A percentile compares a stretch with the other conserved stretches of the same genome.
These are phyloP conservation scores for Phaeophleospora eucalypticola DNA, from an alignment of 2,329 filamentous ascomycete genomes.

Conservation along the genomic window DNA sequence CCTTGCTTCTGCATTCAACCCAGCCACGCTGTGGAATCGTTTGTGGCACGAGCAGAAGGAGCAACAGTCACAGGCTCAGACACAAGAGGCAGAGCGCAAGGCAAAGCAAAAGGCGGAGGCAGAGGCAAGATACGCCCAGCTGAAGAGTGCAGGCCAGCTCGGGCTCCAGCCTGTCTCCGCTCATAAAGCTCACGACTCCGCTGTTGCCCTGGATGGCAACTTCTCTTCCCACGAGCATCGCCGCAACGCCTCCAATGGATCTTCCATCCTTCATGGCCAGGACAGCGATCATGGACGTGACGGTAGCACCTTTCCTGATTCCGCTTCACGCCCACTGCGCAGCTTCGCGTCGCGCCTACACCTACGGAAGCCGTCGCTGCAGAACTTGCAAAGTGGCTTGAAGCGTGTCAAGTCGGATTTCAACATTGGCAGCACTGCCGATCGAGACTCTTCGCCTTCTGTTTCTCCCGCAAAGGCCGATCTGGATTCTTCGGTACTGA, in stretches of 20 bases:
- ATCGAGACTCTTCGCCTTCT: conserved; percentile 37
- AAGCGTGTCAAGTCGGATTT: conserved; percentile 33
- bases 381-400: conserved; percentile 29
- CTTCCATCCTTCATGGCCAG: conserved; percentile 11
- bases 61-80: conserved; percentile 35
- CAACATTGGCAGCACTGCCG: conserved; percentile 25
- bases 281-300: conserved; percentile 13
- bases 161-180: conserved; percentile 23
- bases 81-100: conserved; percentile 40
- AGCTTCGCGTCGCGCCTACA: conserved; percentile 22
- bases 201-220: conserved; percentile 21
- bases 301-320: conserved; percentile 23
- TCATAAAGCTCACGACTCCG: conserved; percentile 29
- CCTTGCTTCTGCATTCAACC: conserved; percentile 52
- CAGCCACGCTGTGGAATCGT: conserved; percentile 46
- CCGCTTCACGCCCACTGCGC: conserved; percentile 16
- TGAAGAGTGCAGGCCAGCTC: conserved; percentile 51
- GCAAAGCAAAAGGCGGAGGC: conserved; percentile 43
- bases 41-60: conserved; percentile 46
- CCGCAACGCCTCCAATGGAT: conserved; percentile 14
- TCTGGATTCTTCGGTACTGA: conserved; percentile 31
- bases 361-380: conserved; percentile 32
- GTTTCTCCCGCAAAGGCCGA: conserved; percentile 30
- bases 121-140: conserved; percentile 50
- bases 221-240: conserved; percentile 14